Evolutionary conservation across 108 stramenopile species (phyloP).

Genomic region (Epithemia pelagica): DNA sequence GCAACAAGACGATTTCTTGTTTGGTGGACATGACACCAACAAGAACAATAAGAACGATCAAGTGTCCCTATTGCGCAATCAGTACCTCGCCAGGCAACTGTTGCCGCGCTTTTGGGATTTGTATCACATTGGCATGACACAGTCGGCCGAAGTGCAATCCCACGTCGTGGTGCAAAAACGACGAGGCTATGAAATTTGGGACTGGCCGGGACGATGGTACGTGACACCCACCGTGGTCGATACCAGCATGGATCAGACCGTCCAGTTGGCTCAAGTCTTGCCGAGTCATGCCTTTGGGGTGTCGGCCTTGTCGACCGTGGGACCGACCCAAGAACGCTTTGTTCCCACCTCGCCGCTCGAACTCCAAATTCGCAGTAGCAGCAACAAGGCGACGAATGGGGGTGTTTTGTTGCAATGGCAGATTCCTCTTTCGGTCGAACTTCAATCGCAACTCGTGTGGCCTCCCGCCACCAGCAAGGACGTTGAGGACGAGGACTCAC

Average conservation of each 20-base stretch:
- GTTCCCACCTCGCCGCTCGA: conserved; percentile 64
- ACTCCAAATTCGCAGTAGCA: conserved; percentile 35
- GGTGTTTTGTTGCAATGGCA: conserved; percentile 5
- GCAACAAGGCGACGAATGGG: conserved; percentile 47
- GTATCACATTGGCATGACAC: conserved; percentile 85
- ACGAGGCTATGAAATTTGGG: conserved; percentile 37
- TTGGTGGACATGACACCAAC: conserved; percentile 6
- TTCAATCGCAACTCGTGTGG: neutral
- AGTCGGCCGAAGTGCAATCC: conserved; percentile 53
- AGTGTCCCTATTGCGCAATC: neutral
- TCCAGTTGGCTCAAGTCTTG: conserved; percentile 39
- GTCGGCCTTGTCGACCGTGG: too few relatives aligned
- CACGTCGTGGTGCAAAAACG: conserved; percentile 8
- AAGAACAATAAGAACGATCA: neutral
- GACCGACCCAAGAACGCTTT: conserved; percentile 53
- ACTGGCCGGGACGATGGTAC: conserved; percentile 56
- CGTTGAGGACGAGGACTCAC: conserved; percentile 31
- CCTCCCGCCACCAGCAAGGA: conserved; percentile 16
- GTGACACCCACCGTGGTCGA: conserved; percentile 49
- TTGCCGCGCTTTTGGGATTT: conserved; percentile 80
- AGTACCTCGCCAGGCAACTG: conserved; percentile 38
- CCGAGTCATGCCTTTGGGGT: conserved; percentile 78
- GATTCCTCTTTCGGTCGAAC: conserved; percentile 3
- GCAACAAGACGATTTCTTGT: conserved; percentile 47
- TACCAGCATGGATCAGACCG: conserved; percentile 45